Evolutionary conservation across 2,329 filamentous ascomycete genomes (phyloP), one percentile per base, ranked within the genome.

Genomic region (Sphaerulina musiva): DNA sequence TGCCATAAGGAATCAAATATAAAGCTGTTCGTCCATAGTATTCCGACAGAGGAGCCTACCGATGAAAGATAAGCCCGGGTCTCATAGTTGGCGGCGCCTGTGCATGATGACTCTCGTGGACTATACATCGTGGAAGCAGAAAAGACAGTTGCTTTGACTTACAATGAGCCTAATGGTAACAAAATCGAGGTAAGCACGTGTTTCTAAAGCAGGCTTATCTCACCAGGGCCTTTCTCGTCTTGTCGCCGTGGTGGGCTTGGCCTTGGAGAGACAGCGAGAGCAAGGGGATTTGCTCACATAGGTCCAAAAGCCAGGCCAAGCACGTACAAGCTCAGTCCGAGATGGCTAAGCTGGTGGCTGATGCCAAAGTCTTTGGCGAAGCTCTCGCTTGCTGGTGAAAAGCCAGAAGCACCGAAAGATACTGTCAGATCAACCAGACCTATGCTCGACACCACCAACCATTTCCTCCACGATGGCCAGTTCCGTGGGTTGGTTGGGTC

Each of bases 251-350:
- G 26, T 7, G 26, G 26, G 26, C 26, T 29, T 29, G 26, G 5
- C 26, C 26, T 4, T 6, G 26, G 26, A 4, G 26, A 29, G 26
- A 29, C 26, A 6, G 5, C 26, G 26, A 29, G 26, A 29, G 26
- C 26, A 29, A 2, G 6, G 26, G 26, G 26, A 29, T 29, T 26
- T 29, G 26, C 26, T 29, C 26, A 29, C 26, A 77, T 68, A 6
- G 74, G 74, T 1, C 74, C 74, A 11, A 76, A 70, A 0, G 74
- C 75, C 4, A 78, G 62, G 0, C 75, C 76, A 9, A 77, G 65
- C 7, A 78, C 69, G 54, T 76, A 78, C 47, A 77, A 62, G 43
- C 72, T 75, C 45, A 78, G 46, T 3, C 76, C 75, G 3, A 78
- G 61, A 0, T 73, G 74, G 1, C 71, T 73, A 17, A 75, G 63